Evolutionary conservation across 140 eudicot genomes (phyloP).

Genomic region (Erigeron philadelphicus): DNA sequence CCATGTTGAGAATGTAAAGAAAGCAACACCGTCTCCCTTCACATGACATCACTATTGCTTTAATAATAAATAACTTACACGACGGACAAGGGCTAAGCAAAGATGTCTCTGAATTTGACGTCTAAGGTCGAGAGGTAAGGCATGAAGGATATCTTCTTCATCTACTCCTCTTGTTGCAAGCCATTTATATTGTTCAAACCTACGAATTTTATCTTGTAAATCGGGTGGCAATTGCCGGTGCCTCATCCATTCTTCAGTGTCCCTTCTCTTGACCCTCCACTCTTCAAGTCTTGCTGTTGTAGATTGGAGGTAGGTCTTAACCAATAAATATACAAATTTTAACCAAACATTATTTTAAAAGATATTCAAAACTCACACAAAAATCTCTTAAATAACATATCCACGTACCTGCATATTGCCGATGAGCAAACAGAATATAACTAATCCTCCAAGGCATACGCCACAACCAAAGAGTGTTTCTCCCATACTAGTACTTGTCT

Average conservation of each 20-base stretch:
- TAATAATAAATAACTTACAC: slow-evolving; percentile 45
- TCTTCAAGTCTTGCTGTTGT: slow-evolving; percentile 74
- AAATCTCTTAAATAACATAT: not conserved
- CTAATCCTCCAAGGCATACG: slow-evolving; percentile 64
- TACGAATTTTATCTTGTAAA: slow-evolving; percentile 72
- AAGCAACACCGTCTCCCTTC: too few species aligned
- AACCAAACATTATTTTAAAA: too few species aligned
- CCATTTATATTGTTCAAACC: slow-evolving; percentile 83
- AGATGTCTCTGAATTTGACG: slow-evolving; percentile 85
- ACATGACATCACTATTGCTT: too few species aligned
- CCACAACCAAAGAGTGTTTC: slow-evolving; percentile 52
- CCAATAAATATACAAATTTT: slow-evolving; percentile 11
- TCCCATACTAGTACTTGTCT: slow-evolving; percentile 39
- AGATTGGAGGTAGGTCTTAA: slow-evolving; percentile 80
- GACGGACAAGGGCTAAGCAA: slow-evolving; percentile 80
- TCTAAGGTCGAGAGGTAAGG: slow-evolving; percentile 61
- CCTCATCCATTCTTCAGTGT: slow-evolving; percentile 95
- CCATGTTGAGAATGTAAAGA: too few species aligned
- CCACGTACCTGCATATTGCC: slow-evolving; percentile 76
- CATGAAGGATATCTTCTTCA: slow-evolving; percentile 61
- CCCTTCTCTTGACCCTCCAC: slow-evolving; percentile 80
- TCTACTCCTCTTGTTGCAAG: slow-evolving; percentile 86
- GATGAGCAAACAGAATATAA: slow-evolving; percentile 60
- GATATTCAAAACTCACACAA: not conserved
- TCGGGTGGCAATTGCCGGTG: slow-evolving; percentile 77